phyloP scores from a whole-genome alignment of 495 filamentous ascomycete species.

The Lophiostoma macrostomum region DNA sequence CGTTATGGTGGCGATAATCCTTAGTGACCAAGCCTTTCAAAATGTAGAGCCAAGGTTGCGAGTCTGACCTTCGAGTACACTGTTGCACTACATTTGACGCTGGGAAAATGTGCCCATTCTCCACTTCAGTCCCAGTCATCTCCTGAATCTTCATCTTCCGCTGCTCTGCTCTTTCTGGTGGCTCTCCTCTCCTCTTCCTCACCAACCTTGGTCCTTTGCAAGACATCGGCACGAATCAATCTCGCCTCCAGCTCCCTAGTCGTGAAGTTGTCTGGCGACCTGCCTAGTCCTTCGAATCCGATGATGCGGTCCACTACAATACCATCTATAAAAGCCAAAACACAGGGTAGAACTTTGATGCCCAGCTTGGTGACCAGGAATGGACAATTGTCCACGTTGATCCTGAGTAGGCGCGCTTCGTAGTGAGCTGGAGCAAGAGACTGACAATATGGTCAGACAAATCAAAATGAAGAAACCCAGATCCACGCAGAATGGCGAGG shows the following conservation, averaged over 20 bases:
- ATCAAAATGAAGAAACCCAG: constrained; percentile 25
- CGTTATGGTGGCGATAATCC: too few relatives aligned
- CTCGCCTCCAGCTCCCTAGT: constrained; percentile 62
- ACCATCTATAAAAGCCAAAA: constrained; percentile 70
- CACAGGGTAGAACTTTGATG: constrained; percentile 69
- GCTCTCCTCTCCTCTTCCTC: constrained; percentile 41
- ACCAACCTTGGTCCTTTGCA: constrained; percentile 54
- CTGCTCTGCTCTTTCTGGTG: constrained; percentile 37
- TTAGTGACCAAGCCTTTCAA: too few relatives aligned
- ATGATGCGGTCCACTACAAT: constrained; percentile 64
- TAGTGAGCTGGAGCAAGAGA: constrained; percentile 60
- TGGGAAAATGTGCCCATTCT: neutral
- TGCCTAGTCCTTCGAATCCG: constrained; percentile 70
- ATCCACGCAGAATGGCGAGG: too few relatives aligned
- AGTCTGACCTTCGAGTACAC: too few relatives aligned
- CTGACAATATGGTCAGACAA: constrained; percentile 24
- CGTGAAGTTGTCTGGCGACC: constrained; percentile 59
- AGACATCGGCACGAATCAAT: constrained; percentile 56
- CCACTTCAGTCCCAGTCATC: constrained; percentile 66
- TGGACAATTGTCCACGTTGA: constrained; percentile 69
- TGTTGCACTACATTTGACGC: neutral
- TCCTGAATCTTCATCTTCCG: constrained; percentile 40
- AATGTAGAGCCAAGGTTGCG: too few relatives aligned
- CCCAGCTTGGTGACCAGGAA: constrained; percentile 70
- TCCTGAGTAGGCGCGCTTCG: constrained; percentile 65